Base-by-base conservation (phyloP, 2,329 filamentous ascomycete genomes). In the Emmonsiellopsis sp. region DNA sequence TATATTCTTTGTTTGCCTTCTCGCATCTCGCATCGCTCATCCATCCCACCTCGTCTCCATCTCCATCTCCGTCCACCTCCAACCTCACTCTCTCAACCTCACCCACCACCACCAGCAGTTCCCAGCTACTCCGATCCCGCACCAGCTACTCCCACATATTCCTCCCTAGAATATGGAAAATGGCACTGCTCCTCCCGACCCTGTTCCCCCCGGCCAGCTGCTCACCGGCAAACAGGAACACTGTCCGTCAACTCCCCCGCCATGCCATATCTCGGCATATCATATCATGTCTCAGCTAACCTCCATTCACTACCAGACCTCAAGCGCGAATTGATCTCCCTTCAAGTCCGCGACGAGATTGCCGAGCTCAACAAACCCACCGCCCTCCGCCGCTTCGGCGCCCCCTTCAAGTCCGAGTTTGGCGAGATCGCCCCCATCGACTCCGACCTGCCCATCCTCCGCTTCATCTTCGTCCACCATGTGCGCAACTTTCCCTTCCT, bases 381-480 rank as follows among this genome's bases (percentile, higher is more conserved):
- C 2, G 93, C 93, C 50, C 81, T 98, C 50, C 90, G 90, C 66
- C 84, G 93, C 62, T 98, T 98, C 69, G 93, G 93, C 55, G 92
- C 93, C 6, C 93, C 93, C 0, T 98, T 98, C 76, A 86, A 83
- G 67, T 96, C 91, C 46, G 88, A 95, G 51, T 85, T 86, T 56
- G 93, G 93, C 58, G 93, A 98, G 70, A 86, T 98, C 26, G 86
- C 90, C 3, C 93, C 93, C 11, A 80, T 95, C 56, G 90, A 98
- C 66, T 96, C 91, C 2, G 92, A 97, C 63, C 79, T 98, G 31
- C 93, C 93, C 15, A 86, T 98, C 58, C 77, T 98, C 57, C 83
- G 93, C 60, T 97, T 93, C 74, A 95, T 98, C 65, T 98, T 98
- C 67, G 93, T 97, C 52, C 87, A 97, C 67, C 91, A 97, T 83